Base-by-base conservation (phyloP, 805 yeast species). In the Ogataea wickerhamii region DNA sequence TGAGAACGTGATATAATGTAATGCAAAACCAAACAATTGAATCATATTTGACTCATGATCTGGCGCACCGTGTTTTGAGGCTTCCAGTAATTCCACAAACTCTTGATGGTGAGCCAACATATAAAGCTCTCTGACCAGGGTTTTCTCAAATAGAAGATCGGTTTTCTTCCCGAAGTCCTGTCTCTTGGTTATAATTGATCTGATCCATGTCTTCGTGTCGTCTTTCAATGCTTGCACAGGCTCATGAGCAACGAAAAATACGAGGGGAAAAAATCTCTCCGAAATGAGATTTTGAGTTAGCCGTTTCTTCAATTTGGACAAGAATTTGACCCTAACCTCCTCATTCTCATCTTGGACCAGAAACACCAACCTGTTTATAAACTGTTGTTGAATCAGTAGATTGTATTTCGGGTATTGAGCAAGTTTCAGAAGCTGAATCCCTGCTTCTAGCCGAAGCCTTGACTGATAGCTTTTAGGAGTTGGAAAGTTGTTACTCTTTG, bases 221-320 rank as follows among this genome's bases (percentile, higher is more conserved):
- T 62, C 57, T 43, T 69, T 74, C 27, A 87, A 54, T 1, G 59
- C 58, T 3, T 49, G 50, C 20, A 74, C 71, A 0, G 94, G 91
- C 52, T 88, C 97, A 52, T 76, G 79, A 0, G 93, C 95, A 49
- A 74, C 68, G 54, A 85, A 82, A 55, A 82, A 86, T 0, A 85
- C 64, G 17, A 86, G 56, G 0, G 87, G 80, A 29, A 83, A 52
- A 50, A 80, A 87, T 43, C 77, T 71, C 38, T 80, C 80, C 0
- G 94, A 77, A 3, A 87, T 68, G 7, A 56, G 45, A 35, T 71
- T 78, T 18, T 62, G 58, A 19, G 79, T 70, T 34, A 84, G 60
- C 37, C 68, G 66, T 24, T 68, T 68, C 42, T 79, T 75, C 43
- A 86, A 49, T 24, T 66, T 65, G 20, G 61, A 61, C 25, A 80